Conservation (phyloP, 768 basidiomycete genomes). For the Clavulina sp. region DNA sequence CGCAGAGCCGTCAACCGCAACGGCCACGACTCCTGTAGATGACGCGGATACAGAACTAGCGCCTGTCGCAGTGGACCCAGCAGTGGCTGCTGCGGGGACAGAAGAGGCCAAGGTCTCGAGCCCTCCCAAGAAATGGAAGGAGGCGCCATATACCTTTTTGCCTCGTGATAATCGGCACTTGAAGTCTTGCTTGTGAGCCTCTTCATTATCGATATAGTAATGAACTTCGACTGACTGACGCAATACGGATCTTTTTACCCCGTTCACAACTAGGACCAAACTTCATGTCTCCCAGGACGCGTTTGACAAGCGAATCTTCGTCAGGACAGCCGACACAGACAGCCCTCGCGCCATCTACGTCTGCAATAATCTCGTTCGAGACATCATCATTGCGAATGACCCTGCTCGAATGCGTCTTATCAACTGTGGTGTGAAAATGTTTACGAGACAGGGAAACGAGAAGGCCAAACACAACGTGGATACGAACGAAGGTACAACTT, state of each 20-base stretch:
- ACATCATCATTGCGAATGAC: slow-evolving; percentile 65
- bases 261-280: no score
- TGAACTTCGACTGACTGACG: no score
- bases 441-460: slow-evolving; percentile 68
- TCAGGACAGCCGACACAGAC: slow-evolving; percentile 44
- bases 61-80: no score
- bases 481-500: neutral
- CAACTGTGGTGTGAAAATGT: slow-evolving; percentile 85
- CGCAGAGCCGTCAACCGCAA: no score
- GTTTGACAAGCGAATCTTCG: no score
- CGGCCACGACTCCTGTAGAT: no score
- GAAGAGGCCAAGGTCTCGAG: neutral
- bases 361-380: slow-evolving; percentile 67
- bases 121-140: slow-evolving; percentile 40
- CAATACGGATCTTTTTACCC: no score
- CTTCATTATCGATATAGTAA: no score
- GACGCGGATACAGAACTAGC: no score
- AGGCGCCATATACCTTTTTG: slow-evolving; percentile 82
- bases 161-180: slow-evolving; percentile 52
- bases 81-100: neutral
- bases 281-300: no score
- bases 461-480: slow-evolving; percentile 23
- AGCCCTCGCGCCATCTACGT: slow-evolving; percentile 63
- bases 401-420: slow-evolving; percentile 73
- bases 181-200: slow-evolving; percentile 49